Base-by-base conservation (phyloP, 1,284 basidiomycete genomes). In the Sporisorium graminicola region DNA sequence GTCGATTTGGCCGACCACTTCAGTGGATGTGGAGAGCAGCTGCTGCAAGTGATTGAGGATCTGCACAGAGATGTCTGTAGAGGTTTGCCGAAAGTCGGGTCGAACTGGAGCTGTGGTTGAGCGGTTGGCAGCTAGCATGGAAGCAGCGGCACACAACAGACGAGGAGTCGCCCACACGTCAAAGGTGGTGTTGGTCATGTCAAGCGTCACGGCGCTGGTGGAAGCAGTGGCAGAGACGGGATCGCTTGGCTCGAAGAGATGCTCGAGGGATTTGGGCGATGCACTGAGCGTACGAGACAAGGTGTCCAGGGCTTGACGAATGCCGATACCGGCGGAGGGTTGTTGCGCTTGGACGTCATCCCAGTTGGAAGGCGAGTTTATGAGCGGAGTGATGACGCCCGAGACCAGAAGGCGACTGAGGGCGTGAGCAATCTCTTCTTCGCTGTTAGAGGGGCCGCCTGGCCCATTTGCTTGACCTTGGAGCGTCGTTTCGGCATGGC, bases 111-210 rank as follows among this genome's bases (percentile, higher is more conserved):
- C 54, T 16, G 35, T 14, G 14, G 46, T 1, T 5, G 56, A 58
- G 44, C 57, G 65, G 33, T 56, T 65, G 1, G 58, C 54, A 14
- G 65, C 33, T 18, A 68, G 46, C 51, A 65, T 50, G 1, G 65
- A 67, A 18, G 67, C 66, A 22, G 65, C 74, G 52, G 72, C 73
- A 10, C 63, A 69, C 4, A 82, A 46, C 9, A 82, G 43, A 7
- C 81, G 73, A 14, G 81, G 81, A 3, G 74, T 43, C 42, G 74
- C 63, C 81, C 81, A 82, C 0, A 78, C 62, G 16, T 79, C 78
- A 29, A 82, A 70, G 2, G 81, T 81, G 40, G 79, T 81, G 29
- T 73, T 75, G 37, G 65, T 27, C 56, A 63, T 57, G 35, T 72
- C 64, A 43, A 72, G 69, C 18, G 64, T 59, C n/a, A 66, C 33